Conservation (phyloP, 495 filamentous ascomycete genomes). For the Penicillium cinerascens region DNA sequence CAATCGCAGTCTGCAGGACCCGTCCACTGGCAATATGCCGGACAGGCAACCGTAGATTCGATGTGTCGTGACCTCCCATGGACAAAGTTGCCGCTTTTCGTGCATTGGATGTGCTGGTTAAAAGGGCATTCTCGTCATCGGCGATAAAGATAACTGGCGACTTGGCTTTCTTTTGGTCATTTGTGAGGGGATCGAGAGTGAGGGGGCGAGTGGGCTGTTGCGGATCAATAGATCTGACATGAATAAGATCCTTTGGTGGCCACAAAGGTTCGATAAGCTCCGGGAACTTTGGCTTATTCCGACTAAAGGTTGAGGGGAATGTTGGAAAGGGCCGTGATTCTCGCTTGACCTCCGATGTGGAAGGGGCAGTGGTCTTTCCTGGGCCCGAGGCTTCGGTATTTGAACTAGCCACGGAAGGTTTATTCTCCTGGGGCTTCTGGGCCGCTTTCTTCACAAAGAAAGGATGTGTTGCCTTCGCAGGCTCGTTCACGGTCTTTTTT, state of each 20-base stretch:
- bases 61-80: background rate
- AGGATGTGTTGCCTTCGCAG: slow-evolving; percentile 69
- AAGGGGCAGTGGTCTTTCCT: slow-evolving; percentile 17
- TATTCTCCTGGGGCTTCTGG: slow-evolving; percentile 9
- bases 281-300: slow-evolving; percentile 48
- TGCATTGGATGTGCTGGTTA: slow-evolving; percentile 15
- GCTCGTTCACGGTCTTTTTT: slow-evolving; percentile 20
- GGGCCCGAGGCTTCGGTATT: background rate
- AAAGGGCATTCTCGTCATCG: slow-evolving; percentile 36
- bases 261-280: slow-evolving; percentile 62
- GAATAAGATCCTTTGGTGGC: slow-evolving; percentile 63
- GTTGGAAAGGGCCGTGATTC: background rate
- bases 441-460: slow-evolving; percentile 62
- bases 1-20: slow-evolving; percentile 29
- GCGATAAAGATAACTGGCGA: slow-evolving; percentile 25
- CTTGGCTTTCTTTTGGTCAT: slow-evolving; percentile 38
- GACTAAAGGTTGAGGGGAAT: slow-evolving; percentile 24
- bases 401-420: background rate
- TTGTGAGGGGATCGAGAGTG: background rate
- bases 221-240: slow-evolving; percentile 38
- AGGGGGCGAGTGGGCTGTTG: background rate
- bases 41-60: slow-evolving; percentile 31
- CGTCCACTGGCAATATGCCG: slow-evolving; percentile 35
- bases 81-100: slow-evolving; percentile 2
- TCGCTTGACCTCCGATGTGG: slow-evolving; percentile 7